Conservation (phyloP, 768 basidiomycete genomes). For the Tylopilus felleus region DNA sequence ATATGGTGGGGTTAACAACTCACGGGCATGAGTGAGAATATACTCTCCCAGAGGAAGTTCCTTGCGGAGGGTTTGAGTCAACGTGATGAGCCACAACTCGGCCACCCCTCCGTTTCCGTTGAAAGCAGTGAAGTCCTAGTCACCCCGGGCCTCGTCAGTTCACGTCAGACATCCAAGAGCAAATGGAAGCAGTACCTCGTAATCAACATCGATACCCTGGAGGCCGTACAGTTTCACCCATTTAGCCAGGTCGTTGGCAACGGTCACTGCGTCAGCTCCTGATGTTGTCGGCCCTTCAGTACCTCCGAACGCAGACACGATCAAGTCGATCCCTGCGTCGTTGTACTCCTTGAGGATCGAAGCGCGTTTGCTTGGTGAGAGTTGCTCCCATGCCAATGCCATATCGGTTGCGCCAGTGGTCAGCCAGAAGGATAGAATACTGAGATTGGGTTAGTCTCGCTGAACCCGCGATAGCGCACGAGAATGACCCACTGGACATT, state of each 20-base stretch:
- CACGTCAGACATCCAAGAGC: neutral
- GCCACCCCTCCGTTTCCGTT: slow-evolving; percentile 30
- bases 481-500: slow-evolving; percentile 32
- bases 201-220: slow-evolving; percentile 53
- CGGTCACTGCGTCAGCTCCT: slow-evolving; percentile 34
- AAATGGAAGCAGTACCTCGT: slow-evolving; percentile 32
- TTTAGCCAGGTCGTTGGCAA: slow-evolving; percentile 40
- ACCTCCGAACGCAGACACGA: slow-evolving; percentile 52
- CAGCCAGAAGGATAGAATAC: slow-evolving; percentile 42
- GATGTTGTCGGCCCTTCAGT: slow-evolving; percentile 36
- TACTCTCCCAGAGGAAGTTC: slow-evolving; percentile 30
- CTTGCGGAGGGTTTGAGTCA: slow-evolving; percentile 30
- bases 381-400: slow-evolving; percentile 41
- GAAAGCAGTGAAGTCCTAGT: slow-evolving; percentile 31
- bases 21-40: slow-evolving; percentile 34
- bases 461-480: neutral
- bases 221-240: slow-evolving; percentile 44
- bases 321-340: slow-evolving; percentile 51
- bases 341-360: slow-evolving; percentile 45
- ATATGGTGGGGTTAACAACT: slow-evolving; percentile 1
- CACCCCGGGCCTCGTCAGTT: neutral
- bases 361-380: slow-evolving; percentile 36
- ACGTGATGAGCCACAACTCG: slow-evolving; percentile 28
- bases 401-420: slow-evolving; percentile 40
- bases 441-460: slow-evolving; percentile 3